Percentiles rank a stretch among this genome's conserved stretches.
These are phyloP conservation scores for Cenchrus purpureus DNA, from an alignment of 176 grass and related monocot genomes.

Conservation along the genomic window DNA sequence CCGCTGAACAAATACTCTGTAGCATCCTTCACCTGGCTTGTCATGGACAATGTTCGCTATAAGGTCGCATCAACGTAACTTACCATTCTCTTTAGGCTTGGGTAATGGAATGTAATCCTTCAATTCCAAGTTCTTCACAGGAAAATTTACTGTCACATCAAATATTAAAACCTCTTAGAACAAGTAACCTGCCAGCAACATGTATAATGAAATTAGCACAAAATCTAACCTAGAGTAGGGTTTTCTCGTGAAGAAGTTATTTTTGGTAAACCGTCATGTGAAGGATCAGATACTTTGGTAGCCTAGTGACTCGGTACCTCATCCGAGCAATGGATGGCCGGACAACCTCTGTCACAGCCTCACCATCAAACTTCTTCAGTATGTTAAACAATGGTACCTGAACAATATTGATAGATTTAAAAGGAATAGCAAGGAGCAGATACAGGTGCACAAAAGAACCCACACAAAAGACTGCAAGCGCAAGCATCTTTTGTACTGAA, in stretches of 20 bases:
- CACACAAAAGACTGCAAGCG: neutral
- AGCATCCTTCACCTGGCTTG: slow-evolving; percentile 91
- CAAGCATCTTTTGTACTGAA: neutral
- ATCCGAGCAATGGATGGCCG: slow-evolving; percentile 87
- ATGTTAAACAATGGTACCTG: slow-evolving; percentile 96
- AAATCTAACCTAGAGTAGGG: slow-evolving; percentile 77
- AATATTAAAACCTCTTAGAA: slow-evolving; percentile 34
- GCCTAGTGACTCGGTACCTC: slow-evolving; percentile 84
- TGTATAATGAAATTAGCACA: neutral
- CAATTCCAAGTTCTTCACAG: slow-evolving; percentile 95
- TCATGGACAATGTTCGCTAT: slow-evolving; percentile 98
- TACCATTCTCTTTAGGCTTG: slow-evolving; percentile 65
- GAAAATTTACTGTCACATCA: slow-evolving; percentile 75
- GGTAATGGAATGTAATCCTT: slow-evolving; percentile 98
- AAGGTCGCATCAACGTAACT: slow-evolving; percentile 82
- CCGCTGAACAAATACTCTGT: slow-evolving; percentile 91
- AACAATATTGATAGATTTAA: slow-evolving; percentile 18
- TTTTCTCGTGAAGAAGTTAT: slow-evolving; percentile 98
- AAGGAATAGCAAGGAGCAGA: neutral
- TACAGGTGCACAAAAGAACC: neutral
- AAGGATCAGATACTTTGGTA: slow-evolving; percentile 90
- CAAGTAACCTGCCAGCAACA: neutral
- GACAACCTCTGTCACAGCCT: slow-evolving; percentile 87
- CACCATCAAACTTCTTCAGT: slow-evolving; percentile 96
- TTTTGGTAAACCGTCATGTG: slow-evolving; percentile 96